Conservation (phyloP, 345 rosid species). For the Lepidium aucheri region DNA sequence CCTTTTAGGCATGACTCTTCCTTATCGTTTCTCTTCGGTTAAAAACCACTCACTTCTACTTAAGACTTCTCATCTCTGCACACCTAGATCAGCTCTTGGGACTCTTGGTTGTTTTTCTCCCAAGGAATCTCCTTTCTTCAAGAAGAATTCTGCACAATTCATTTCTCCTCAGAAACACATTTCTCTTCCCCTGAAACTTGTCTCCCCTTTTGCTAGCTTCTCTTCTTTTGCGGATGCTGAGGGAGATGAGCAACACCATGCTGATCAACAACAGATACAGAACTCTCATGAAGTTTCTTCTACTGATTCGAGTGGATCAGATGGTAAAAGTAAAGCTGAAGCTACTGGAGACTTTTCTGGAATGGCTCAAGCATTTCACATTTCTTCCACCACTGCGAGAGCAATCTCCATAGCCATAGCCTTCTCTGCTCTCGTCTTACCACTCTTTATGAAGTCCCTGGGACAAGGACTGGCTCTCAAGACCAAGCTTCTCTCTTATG, state of each 20-base stretch:
- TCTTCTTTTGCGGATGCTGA: conserved; percentile 67
- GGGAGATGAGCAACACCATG: conserved; percentile 36
- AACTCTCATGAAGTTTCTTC: conserved; percentile 10
- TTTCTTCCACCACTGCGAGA: conserved; percentile 61
- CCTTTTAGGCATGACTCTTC: conserved; percentile 47
- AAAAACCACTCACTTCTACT: conserved; percentile 36
- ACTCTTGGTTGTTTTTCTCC: conserved; percentile 21
- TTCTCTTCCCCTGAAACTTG: conserved; percentile 29
- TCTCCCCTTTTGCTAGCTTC: conserved; percentile 50
- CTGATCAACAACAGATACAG: conserved; percentile 35
- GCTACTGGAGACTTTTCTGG: conserved; percentile 40
- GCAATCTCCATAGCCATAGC: conserved; percentile 59
- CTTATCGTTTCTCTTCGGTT: conserved; percentile 47
- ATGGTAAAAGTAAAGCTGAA: conserved; percentile 26
- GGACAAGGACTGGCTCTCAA: conserved; percentile 52
- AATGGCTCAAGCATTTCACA: conserved; percentile 74
- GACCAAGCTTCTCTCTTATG: conserved; percentile 63
- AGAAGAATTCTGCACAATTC: conserved; percentile 19
- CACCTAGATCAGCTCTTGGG: conserved; percentile 30
- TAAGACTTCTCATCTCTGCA: conserved; percentile 33
- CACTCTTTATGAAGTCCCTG: conserved; percentile 67
- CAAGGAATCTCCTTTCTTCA: conserved; percentile 27
- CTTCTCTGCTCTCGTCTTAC: conserved; percentile 61
- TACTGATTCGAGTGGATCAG: not conserved
- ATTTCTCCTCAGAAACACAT: conserved; percentile 24